phyloP scores from a whole-genome alignment of 768 basidiomycete genomes.

The Floccularia luteovirens region DNA sequence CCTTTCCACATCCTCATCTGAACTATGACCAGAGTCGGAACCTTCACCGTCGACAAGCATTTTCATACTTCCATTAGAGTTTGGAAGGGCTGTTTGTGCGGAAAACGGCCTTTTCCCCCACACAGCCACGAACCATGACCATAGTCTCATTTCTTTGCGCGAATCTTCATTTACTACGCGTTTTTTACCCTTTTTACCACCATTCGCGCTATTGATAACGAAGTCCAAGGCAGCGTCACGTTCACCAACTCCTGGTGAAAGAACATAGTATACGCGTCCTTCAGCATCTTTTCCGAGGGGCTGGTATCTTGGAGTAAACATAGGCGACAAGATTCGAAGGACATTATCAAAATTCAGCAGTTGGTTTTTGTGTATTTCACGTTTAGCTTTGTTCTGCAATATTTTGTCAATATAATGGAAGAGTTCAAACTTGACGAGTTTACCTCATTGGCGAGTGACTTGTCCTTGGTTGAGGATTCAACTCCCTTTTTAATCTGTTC shows the following conservation, averaged over 20 bases:
- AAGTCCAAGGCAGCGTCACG: slow-evolving; percentile 42
- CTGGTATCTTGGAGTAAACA: slow-evolving; percentile 44
- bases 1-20: slow-evolving; percentile 22
- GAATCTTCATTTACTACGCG: slow-evolving; percentile 36
- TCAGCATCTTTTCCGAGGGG: slow-evolving; percentile 64
- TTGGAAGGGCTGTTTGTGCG: not conserved
- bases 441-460: slow-evolving; percentile 18
- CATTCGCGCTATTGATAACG: slow-evolving; percentile 16
- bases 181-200: slow-evolving; percentile 30
- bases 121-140: slow-evolving; percentile 76
- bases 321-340: slow-evolving; percentile 36
- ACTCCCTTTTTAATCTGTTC: slow-evolving; percentile 32
- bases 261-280: slow-evolving; percentile 60
- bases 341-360: slow-evolving; percentile 47
- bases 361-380: slow-evolving; percentile 40
- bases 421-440: slow-evolving; percentile 1
- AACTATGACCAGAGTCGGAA: slow-evolving; percentile 16
- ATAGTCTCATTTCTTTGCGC: slow-evolving; percentile 44
- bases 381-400: slow-evolving; percentile 33
- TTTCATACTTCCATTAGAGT: not conserved
- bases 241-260: slow-evolving; percentile 54
- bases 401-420: slow-evolving; percentile 2
- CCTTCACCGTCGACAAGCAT: slow-evolving; percentile 1
- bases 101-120: slow-evolving; percentile 49
- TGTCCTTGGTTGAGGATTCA: slow-evolving; percentile 16